Base-by-base conservation (phyloP, 2,329 filamentous ascomycete species). In the Beauveria brongniartii region DNA sequence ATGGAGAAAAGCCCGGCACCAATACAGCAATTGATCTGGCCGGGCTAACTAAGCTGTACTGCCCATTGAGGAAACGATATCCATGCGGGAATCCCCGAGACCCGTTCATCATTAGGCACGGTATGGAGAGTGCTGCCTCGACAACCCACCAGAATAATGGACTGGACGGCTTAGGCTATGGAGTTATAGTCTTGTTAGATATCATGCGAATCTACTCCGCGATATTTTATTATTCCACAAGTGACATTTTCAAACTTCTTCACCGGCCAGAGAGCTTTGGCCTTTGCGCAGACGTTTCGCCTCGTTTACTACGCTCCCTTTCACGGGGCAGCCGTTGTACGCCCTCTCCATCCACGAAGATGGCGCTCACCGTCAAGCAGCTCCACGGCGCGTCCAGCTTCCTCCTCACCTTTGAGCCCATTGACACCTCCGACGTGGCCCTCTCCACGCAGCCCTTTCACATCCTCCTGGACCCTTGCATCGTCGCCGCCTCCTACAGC, bases 391-490 rank as follows among this genome's bases (percentile, higher is more conserved):
- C 88, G 69, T 80, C 84, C 41, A 85, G 83, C 3, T 88, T 89
- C 69, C 78, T 88, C 41, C 76, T 89, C 50, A 82, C 81, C 30
- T 87, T 89, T 67, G 76, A 81, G 61, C 82, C 83, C 37, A 73
- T 80, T 30, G 73, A 76, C n/a, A 57, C 57, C 18, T 53, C 57
- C 24, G 62, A 66, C 9, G 55, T 46, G 14, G 41, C 53, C 2
- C 37, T 50, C 18, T 52, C 54, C 16, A 59, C 55, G 20, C 76
- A 76, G 55, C 78, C 81, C 4, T 91, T 88, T 71, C 85, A 82
- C 18, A 81, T 92, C 58, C 78, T 92, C 46, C 73, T 91, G 55
- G 88, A 92, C 69, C 89, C 89, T 3, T 91, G 87, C 85, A 78
- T 90, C 37, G 76, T 78, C 12, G 85, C 85, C 10, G 85, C 85